Base-by-base conservation (phyloP, 2,329 filamentous ascomycete genomes). In the Cladorrhinum sp. region DNA sequence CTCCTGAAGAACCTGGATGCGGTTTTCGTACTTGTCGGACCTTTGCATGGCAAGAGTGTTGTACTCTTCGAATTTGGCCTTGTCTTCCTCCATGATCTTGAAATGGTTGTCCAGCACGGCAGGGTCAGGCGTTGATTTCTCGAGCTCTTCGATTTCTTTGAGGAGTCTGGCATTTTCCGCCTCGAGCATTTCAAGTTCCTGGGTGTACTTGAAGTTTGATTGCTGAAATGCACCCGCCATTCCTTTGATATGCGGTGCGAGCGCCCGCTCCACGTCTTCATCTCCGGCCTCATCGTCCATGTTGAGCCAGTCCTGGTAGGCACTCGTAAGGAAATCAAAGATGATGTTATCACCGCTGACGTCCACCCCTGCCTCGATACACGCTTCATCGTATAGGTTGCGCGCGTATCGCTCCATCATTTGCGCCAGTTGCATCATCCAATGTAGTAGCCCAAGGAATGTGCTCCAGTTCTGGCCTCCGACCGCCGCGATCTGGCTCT, bases 401-500 rank as follows among this genome's bases (percentile, higher is more conserved):
- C 79, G 75, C 1, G 85, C 80, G 71, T 93, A 98, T 22, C 90
- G 85, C 64, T 98, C 93, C 71, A 98, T 85, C 88, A 98, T 96
- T 67, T 93, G 88, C 3, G 92, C 91, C 55, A 99, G 80, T 75
- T 98, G 93, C 93, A 99, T 96, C 87, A 99, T 93, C 95, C 95
- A 99, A 77, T 99, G 93, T 55, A 99, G 81, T 73, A 99, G 79
- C 0, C 93, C 95, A 12, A 99, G 79, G 70, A 99, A 98, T 0
- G 92, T 95, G 64, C 90, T 90, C 95, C 95, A 99, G 72, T 98
- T 98, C 75, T 96, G 92, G 2, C 93, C 93, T 66, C 95, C 95
- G 0, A 98, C 95, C 1, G 96, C 95, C 0, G 92, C 87, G 60
- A 99, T 92, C 71, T 96, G 92, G 56, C 92, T 96, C 75, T 98